Evolutionary conservation across 306 rosid genomes (phyloP).

Genomic region (Hippophae gyantsensis): DNA sequence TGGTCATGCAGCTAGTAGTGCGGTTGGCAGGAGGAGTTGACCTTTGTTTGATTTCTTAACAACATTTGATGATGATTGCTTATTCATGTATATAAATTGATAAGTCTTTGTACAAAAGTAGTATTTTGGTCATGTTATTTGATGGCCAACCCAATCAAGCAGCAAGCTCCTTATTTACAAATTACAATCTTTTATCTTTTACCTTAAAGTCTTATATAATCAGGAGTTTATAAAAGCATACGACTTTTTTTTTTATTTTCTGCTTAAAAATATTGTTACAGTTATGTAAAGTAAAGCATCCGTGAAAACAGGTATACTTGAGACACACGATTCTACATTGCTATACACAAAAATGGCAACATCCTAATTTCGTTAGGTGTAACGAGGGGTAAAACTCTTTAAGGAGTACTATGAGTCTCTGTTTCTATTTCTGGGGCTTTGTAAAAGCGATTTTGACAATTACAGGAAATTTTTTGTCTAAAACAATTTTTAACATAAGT

Average conservation of each 20-base stretch:
- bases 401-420: slow-evolving; percentile 21
- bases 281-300: too few species aligned
- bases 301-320: not conserved
- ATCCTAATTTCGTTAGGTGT: slow-evolving; percentile 41
- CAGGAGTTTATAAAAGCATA: not conserved
- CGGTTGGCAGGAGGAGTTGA: slow-evolving; percentile 56
- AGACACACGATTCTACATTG: not conserved
- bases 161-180: slow-evolving; percentile 12
- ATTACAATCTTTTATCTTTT: not conserved
- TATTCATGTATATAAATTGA: slow-evolving; percentile 26
- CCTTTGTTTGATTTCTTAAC: slow-evolving; percentile 13
- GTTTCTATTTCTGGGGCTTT: too few species aligned
- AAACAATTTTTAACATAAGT: too few species aligned
- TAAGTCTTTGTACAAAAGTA: slow-evolving; percentile 37
- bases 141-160: slow-evolving; percentile 35
- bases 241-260: too few species aligned
- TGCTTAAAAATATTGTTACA: too few species aligned
- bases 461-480: too few species aligned
- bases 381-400: slow-evolving; percentile 70
- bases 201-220: not conserved
- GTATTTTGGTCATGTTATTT: slow-evolving; percentile 16
- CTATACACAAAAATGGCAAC: not conserved
- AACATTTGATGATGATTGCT: slow-evolving; percentile 10
- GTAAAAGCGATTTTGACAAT: too few species aligned
- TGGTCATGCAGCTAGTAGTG: slow-evolving; percentile 37